Conservation (phyloP, 345 rosid species). For the Ceriops zippeliana region DNA sequence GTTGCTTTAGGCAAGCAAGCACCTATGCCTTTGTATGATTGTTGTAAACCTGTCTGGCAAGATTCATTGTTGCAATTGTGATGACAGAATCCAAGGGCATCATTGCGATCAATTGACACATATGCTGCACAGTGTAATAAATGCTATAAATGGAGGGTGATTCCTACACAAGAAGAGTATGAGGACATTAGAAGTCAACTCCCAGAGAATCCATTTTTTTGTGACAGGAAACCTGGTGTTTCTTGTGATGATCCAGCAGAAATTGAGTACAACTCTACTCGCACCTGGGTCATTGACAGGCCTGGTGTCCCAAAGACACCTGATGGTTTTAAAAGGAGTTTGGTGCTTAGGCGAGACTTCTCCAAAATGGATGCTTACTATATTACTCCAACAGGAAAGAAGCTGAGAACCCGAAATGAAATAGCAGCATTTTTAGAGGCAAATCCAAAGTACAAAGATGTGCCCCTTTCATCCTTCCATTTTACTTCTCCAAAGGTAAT, state of each 20-base stretch:
- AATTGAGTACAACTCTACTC: constrained; percentile 52
- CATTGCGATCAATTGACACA: constrained; percentile 43
- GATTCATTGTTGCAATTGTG: neutral
- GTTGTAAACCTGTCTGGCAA: neutral
- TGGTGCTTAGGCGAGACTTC: constrained; percentile 65
- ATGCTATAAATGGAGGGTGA: constrained; percentile 77
- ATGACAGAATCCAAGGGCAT: constrained; percentile 9
- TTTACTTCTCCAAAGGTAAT: constrained; percentile 62
- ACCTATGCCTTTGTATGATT: neutral
- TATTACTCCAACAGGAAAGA: constrained; percentile 69
- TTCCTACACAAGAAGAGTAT: constrained; percentile 52
- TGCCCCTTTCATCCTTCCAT: constrained; percentile 48
- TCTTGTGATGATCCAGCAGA: constrained; percentile 70
- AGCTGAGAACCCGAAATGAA: constrained; percentile 60
- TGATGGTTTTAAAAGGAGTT: constrained; percentile 67
- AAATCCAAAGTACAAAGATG: constrained; percentile 47
- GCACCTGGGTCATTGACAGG: constrained; percentile 82
- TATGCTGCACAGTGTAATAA: constrained; percentile 75
- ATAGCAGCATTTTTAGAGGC: constrained; percentile 51
- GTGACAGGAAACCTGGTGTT: constrained; percentile 43
- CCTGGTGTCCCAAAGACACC: constrained; percentile 88
- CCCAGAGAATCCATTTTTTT: constrained; percentile 42
- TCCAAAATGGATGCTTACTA: constrained; percentile 88
- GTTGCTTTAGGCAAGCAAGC: neutral
- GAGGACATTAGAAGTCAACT: constrained; percentile 73